phyloP scores from a whole-genome alignment of 257 asterid species.

The Knoxia roxburghii region DNA sequence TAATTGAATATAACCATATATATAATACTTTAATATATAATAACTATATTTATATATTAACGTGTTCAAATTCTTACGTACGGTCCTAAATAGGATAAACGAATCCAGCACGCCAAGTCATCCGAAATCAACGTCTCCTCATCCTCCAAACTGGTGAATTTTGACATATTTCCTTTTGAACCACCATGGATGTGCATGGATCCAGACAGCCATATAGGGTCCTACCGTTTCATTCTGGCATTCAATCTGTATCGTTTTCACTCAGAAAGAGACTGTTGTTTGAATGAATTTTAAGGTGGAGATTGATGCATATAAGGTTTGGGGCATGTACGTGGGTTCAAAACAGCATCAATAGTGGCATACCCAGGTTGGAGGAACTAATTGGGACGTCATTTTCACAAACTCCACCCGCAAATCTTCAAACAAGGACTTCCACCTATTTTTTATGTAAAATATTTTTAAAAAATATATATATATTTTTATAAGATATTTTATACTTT shows the following conservation, averaged over 20 bases:
- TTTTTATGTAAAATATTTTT: too few species aligned
- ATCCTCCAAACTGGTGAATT: not conserved
- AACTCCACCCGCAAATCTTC: not conserved
- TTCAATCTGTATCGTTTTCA: constrained; percentile 3
- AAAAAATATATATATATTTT: too few species aligned
- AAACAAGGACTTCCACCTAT: too few species aligned
- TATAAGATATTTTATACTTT: too few species aligned
- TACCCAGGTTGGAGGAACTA: not conserved
- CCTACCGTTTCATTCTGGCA: constrained; percentile 10
- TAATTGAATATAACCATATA: too few species aligned
- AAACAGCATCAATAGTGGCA: not conserved
- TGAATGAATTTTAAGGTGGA: not conserved
- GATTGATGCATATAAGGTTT: not conserved
- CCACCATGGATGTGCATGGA: constrained; percentile 5
- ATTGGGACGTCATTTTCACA: not conserved
- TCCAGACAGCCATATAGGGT: not conserved
- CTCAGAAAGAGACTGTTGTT: not conserved
- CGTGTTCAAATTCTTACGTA: too few species aligned
- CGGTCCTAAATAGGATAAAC: too few species aligned
- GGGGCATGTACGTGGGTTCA: not conserved
- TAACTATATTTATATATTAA: too few species aligned
- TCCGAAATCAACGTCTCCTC: not conserved
- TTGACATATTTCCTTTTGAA: not conserved
- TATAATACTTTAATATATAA: too few species aligned
- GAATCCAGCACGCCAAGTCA: not conserved